A percentile compares a stretch with the other conserved stretches of the same genome.
These are phyloP conservation scores for Trichophyton schoenleinii DNA, from an alignment of 2,329 filamentous ascomycete genomes.

Conservation along the genomic window DNA sequence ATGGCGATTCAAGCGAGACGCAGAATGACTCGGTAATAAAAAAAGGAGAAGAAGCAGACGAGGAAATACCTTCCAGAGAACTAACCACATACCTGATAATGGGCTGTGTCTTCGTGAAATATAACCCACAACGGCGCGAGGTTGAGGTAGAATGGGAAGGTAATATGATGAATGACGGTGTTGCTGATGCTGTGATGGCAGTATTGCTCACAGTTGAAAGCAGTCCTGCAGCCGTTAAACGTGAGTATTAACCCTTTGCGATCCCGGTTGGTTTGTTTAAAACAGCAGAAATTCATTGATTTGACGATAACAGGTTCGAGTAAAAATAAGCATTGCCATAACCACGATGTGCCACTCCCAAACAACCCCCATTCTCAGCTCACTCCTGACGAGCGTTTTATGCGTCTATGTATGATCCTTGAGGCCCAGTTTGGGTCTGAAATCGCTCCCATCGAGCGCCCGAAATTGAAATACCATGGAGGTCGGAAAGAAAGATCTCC, in stretches of 20 bases:
- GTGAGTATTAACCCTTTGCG: conserved; percentile 35
- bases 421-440: conserved; percentile 93
- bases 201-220: conserved; percentile 86
- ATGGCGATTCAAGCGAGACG: conserved; percentile 15
- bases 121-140: conserved; percentile 57
- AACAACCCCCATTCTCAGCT: conserved; percentile 64
- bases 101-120: conserved; percentile 77
- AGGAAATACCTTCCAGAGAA: conserved; percentile 30
- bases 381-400: conserved; percentile 61
- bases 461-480: conserved; percentile 30
- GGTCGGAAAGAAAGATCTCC: conserved; percentile 10
- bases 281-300: not conserved
- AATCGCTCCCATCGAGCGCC: conserved; percentile 62
- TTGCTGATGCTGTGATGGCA: conserved; percentile 93
- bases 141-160: conserved; percentile 94
- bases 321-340: conserved; percentile 45
- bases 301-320: conserved; percentile 39
- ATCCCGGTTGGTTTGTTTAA: not conserved
- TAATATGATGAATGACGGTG: conserved; percentile 93
- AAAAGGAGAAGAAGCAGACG: conserved; percentile 33
- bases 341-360: conserved; percentile 24
- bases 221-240: conserved; percentile 86
- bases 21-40: conserved; percentile 19
- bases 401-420: conserved; percentile 85
- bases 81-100: conserved; percentile 54